Percentiles rank a stretch among this genome's conserved stretches.
These are phyloP conservation scores for Euryodendron excelsum DNA, from an alignment of 148 eudicot genomes.

Conservation along the genomic window DNA sequence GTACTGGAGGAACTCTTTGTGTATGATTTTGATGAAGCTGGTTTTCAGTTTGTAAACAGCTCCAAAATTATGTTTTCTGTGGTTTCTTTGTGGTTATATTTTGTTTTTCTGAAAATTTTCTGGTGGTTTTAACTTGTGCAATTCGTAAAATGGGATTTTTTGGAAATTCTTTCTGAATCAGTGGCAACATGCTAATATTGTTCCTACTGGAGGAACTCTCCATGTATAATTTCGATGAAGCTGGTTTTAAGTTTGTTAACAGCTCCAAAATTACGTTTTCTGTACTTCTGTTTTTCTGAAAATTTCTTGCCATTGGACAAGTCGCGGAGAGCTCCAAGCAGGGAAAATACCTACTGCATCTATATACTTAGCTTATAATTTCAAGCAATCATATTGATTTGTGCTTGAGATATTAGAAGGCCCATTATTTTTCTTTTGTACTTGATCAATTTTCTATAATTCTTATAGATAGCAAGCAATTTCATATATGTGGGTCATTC, in stretches of 20 bases:
- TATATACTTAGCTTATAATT: not conserved
- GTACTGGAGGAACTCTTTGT: not conserved
- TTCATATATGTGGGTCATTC: slow-evolving; percentile 17
- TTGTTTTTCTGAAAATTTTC: no score
- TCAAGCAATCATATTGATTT: not conserved
- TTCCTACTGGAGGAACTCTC: no score
- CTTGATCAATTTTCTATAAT: slow-evolving; percentile 8
- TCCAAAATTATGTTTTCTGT: not conserved
- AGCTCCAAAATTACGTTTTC: no score
- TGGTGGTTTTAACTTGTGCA: no score
- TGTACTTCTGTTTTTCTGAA: no score
- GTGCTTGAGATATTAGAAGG: not conserved
- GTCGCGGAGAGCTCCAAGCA: not conserved
- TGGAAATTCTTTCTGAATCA: no score
- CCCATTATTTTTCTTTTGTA: not conserved
- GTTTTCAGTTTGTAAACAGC: not conserved
- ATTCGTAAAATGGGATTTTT: no score
- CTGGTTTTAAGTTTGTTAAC: no score
- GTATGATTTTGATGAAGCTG: not conserved
- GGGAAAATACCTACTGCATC: not conserved
- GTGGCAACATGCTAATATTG: no score
- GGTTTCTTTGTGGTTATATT: not conserved
- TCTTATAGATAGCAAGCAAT: not conserved
- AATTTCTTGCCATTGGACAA: not conserved
- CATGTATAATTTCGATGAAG: no score